Evolutionary conservation across 169 alveolate species (phyloP).

Genomic region (Perkinsus marinus): DNA sequence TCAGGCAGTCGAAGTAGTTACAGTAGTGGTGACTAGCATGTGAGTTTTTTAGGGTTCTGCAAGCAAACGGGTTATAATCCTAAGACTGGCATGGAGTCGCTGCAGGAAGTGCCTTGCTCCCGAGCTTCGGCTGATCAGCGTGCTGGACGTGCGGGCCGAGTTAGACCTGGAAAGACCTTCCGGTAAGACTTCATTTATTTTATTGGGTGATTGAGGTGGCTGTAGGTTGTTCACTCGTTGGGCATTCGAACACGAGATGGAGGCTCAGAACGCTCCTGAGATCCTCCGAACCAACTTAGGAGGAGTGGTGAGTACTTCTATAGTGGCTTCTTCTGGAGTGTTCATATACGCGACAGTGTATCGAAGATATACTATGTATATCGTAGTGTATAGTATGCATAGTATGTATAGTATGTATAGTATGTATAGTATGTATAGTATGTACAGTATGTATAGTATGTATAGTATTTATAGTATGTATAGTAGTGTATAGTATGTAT

Average conservation of each 20-base stretch:
- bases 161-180: constrained; percentile 79
- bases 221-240: constrained; percentile 93
- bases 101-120: constrained; percentile 93
- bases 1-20: too few species aligned
- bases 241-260: constrained; percentile 90
- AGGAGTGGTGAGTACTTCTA: constrained; percentile 61
- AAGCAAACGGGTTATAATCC: constrained; percentile 94
- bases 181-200: neutral
- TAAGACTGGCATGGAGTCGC: constrained; percentile 90
- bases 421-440: too few species aligned
- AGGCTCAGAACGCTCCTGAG: constrained; percentile 86
- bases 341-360: too few species aligned
- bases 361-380: too few species aligned
- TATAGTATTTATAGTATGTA: too few species aligned
- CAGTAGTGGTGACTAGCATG: too few species aligned
- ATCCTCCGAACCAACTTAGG: constrained; percentile 88
- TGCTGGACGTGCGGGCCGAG: constrained; percentile 99
- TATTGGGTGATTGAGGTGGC: constrained; percentile 42
- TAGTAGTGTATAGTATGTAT: too few species aligned
- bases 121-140: constrained; percentile 98
- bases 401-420: too few species aligned
- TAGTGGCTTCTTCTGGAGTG: constrained; percentile 40
- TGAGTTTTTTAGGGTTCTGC: constrained; percentile 80
- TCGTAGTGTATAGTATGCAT: too few species aligned
- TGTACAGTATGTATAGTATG: too few species aligned